Evolutionary conservation across 2,329 filamentous ascomycete species (phyloP), one percentile per base, ranked within the genome.

Genomic region (Rhinocladiella mackenziei): DNA sequence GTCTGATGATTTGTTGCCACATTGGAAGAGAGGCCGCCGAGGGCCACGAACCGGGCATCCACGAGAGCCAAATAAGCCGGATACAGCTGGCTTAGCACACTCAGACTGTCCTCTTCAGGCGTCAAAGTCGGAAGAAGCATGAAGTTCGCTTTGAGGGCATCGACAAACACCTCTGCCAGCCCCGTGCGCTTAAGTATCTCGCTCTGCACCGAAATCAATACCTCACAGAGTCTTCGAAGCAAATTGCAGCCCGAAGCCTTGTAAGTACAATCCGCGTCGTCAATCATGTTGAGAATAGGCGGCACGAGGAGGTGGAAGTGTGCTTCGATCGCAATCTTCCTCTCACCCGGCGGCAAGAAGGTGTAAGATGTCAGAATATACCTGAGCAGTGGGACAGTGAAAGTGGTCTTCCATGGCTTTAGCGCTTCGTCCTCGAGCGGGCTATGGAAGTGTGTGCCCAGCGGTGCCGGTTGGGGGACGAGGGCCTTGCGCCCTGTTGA

Each of bases 101-200:
- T 58, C 2, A 84, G 59, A 3, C 85, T 85, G 43, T 92, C 84
- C 0, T 73, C 61, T 57, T 86, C 83, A 0, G 85, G 80, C 0
- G 87, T 95, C 30, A 94, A 69, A 9, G 75, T 79, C 0, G 91
- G 89, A 4, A 95, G 72, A 56, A 81, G 86, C 5, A 83, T 73
- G n/a, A 95, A 74, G 25, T 81, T 80, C 1, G 87, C 85, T 11
- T 58, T 61, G 23, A 72, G 51, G 17, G 68, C 68, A 30, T 71
- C 67, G 56, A 67, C 61, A 47, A 71, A 71, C 41, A 71, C 68
- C 2, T 68, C 67, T 18, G 62, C 62, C 11, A 72, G 59, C 41
- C 70, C 70, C 5, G 66, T 70, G 15, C 65, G 62, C 13, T 54
- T 56, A 5, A 72, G 59, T 11, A 71, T 67, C 39, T 59, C 57